Percentiles rank a stretch among this genome's conserved stretches.
These are phyloP conservation scores for Paramecium sonneborni DNA, from an alignment of 73 alveolate species.

Conservation along the genomic window DNA sequence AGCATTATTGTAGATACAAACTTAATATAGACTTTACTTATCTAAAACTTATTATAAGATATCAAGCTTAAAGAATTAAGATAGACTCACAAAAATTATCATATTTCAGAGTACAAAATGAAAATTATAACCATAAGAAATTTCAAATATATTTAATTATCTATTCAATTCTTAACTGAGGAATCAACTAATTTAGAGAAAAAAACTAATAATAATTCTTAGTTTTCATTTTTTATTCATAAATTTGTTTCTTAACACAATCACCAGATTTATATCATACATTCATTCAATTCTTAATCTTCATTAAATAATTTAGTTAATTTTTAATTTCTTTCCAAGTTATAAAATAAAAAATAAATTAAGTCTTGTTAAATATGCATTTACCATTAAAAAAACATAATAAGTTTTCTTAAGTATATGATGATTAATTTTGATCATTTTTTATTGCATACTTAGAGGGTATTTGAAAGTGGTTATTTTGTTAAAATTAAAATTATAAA, in stretches of 20 bases:
- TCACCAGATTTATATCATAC: not conserved
- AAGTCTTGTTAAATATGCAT: too few relatives aligned
- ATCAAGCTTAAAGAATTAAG: not conserved
- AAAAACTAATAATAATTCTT: not conserved
- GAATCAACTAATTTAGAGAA: not conserved
- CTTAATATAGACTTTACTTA: not conserved
- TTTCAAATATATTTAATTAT: not conserved
- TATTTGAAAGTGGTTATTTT: not conserved
- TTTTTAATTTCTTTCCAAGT: not conserved
- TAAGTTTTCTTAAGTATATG: too few relatives aligned
- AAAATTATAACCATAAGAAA: not conserved
- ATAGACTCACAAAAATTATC: not conserved
- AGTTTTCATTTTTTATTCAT: too few relatives aligned
- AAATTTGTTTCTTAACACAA: too few relatives aligned
- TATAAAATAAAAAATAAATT: too few relatives aligned
- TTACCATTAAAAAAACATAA: too few relatives aligned
- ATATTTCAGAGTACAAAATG: not conserved
- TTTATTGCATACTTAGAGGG: not conserved
- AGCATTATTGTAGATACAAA: not conserved
- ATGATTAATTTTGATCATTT: too few relatives aligned
- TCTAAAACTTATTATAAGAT: not conserved
- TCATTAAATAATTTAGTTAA: not conserved
- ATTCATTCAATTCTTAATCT: not conserved
- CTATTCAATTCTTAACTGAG: not conserved
- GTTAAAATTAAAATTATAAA: not conserved